phyloP scores from a whole-genome alignment of 768 basidiomycete species.

The Collybia nuda region DNA sequence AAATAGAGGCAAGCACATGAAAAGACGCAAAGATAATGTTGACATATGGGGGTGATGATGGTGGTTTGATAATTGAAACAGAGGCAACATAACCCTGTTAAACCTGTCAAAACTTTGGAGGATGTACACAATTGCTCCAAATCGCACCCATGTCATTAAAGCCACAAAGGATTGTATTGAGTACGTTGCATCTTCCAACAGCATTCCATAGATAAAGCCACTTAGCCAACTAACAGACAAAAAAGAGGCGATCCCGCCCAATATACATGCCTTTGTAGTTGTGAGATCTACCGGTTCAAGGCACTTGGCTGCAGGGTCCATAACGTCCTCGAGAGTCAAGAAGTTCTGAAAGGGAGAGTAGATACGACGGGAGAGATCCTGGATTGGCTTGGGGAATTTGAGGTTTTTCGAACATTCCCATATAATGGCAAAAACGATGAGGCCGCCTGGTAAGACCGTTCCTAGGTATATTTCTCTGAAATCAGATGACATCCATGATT shows the following conservation, averaged over 20 bases:
- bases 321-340: slow-evolving; percentile 49
- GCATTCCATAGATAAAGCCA: slow-evolving; percentile 33
- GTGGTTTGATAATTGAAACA: slow-evolving; percentile 36
- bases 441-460: slow-evolving; percentile 21
- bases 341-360: slow-evolving; percentile 52
- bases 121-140: not conserved
- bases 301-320: slow-evolving; percentile 23
- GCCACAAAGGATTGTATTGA: slow-evolving; percentile 29
- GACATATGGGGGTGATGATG: slow-evolving; percentile 53
- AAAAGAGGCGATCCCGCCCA: slow-evolving; percentile 36
- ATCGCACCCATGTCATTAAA: slow-evolving; percentile 51
- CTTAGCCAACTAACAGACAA: slow-evolving; percentile 42
- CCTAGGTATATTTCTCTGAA: slow-evolving; percentile 9
- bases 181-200: slow-evolving; percentile 19
- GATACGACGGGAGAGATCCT: slow-evolving; percentile 17
- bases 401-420: slow-evolving; percentile 25
- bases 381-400: slow-evolving; percentile 24
- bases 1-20: slow-evolving; percentile 33
- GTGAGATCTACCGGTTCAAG: too few relatives aligned
- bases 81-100: slow-evolving; percentile 44
- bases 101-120: slow-evolving; percentile 5
- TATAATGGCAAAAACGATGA: slow-evolving; percentile 29
- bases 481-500: slow-evolving; percentile 8
- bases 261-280: slow-evolving; percentile 27
- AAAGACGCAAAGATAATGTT: slow-evolving; percentile 40